phyloP scores from a whole-genome alignment of 2,329 filamentous ascomycete genomes.

The Claviceps sp. region DNA sequence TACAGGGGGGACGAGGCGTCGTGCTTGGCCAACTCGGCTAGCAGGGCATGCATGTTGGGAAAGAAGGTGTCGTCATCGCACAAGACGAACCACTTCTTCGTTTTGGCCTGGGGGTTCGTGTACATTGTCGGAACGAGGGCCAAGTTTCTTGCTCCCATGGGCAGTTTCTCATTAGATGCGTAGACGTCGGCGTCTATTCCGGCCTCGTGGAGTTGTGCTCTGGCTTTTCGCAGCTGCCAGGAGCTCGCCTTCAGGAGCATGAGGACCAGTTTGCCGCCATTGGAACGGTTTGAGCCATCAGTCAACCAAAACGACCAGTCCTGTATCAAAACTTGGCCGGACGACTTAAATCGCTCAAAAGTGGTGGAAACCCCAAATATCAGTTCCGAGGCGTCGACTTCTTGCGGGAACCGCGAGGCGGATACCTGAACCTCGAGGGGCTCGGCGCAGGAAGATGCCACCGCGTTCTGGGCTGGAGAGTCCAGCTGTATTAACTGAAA shows the following conservation, averaged over 20 bases:
- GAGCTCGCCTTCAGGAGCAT: constrained; percentile 38
- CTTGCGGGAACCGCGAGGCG: constrained; percentile 25
- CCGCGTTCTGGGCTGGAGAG: constrained; percentile 16
- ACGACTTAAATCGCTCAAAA: constrained; percentile 36
- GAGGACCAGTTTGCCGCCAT: constrained; percentile 41
- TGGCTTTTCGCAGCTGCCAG: constrained; percentile 33
- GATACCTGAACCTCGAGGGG: constrained; percentile 31
- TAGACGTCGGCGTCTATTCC: constrained; percentile 46
- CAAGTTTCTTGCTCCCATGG: constrained; percentile 44
- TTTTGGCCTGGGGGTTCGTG: constrained; percentile 31
- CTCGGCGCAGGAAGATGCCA: constrained; percentile 28
- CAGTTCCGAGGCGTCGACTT: constrained; percentile 40
- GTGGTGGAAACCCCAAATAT: constrained; percentile 47
- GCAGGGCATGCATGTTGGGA: constrained; percentile 40
- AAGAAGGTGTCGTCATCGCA: constrained; percentile 56
- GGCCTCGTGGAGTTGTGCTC: constrained; percentile 26
- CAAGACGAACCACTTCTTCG: constrained; percentile 44
- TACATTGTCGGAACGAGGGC: constrained; percentile 40
- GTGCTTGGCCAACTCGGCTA: constrained; percentile 35
- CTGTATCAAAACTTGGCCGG: constrained; percentile 34
- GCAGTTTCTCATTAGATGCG: constrained; percentile 28
- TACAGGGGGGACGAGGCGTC: constrained; percentile 40
- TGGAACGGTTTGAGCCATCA: constrained; percentile 37
- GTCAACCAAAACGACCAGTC: constrained; percentile 49
- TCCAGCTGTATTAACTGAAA: constrained; percentile 34